Percentiles rank a stretch among this genome's conserved stretches.
phyloP scores from a whole-genome alignment of 75 land plant genomes.

The Sequoia sempervirens region DNA sequence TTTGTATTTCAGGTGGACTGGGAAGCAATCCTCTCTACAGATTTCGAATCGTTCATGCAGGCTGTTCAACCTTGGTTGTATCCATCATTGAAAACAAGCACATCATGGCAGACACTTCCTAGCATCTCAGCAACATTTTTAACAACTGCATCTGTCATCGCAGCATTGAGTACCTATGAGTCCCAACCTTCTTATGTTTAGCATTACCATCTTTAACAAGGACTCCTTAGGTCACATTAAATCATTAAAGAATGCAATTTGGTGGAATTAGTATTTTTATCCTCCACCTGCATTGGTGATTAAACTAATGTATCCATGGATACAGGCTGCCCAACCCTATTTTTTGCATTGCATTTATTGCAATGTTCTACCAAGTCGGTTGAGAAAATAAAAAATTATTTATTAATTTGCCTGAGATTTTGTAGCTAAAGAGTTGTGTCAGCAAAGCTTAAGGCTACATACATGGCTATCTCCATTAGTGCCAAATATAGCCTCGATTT shows the following conservation, averaged over 20 bases:
- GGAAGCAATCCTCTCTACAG: slow-evolving; percentile 80
- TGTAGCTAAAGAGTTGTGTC: not conserved
- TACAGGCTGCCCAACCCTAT: not conserved
- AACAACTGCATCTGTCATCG: slow-evolving; percentile 81
- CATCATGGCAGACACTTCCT: slow-evolving; percentile 81
- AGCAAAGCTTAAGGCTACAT: not conserved
- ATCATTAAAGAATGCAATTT: not conserved
- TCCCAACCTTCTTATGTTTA: not conserved
- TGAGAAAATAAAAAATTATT: not conserved
- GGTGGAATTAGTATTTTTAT: not conserved
- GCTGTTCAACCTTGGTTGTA: slow-evolving; percentile 69
- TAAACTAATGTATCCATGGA: not conserved
- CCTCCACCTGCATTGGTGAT: not conserved
- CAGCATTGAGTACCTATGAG: slow-evolving; percentile 64
- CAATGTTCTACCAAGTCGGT: not conserved
- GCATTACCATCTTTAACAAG: not conserved
- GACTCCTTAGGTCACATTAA: not conserved
- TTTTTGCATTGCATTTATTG: not conserved
- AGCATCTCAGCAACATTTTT: slow-evolving; percentile 63
- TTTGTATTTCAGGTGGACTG: slow-evolving; percentile 61
- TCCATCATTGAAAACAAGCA: slow-evolving; percentile 48
- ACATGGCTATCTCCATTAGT: not conserved
- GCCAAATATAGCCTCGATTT: not conserved
- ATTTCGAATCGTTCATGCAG: slow-evolving; percentile 41
- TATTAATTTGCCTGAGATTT: not conserved